phyloP scores from a whole-genome alignment of 2,329 filamentous ascomycete genomes.

The Aureobasidium sp. region DNA sequence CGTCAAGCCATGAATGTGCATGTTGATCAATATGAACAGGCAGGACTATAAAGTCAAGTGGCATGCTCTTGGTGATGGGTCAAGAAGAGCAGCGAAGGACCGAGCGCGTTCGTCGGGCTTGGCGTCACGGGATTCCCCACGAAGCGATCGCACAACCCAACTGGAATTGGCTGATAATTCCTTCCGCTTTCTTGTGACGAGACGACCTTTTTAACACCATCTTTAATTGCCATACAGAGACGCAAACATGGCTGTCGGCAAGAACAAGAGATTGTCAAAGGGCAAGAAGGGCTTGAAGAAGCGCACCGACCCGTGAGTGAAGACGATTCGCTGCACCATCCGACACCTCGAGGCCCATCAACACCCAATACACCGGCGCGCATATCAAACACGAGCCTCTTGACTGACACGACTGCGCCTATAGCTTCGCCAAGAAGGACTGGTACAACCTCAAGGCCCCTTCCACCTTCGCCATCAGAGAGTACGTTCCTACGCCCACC shows the following conservation, averaged over 20 bases:
- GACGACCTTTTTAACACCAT: constrained; percentile 11
- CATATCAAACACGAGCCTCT: background rate
- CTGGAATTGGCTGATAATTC: no score
- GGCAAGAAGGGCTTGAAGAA: constrained; percentile 99
- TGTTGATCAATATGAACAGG: background rate
- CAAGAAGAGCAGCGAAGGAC: background rate
- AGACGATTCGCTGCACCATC: constrained; percentile 49
- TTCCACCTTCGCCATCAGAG: constrained; percentile 89
- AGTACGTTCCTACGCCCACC: constrained; percentile 51
- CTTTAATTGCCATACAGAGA: constrained; percentile 6
- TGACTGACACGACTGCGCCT: constrained; percentile 28
- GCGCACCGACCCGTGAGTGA: constrained; percentile 69
- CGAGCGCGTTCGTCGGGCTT: background rate
- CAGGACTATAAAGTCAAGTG: no score
- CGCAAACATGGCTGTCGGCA: constrained; percentile 66
- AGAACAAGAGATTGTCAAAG: constrained; percentile 99
- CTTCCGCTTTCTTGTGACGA: background rate
- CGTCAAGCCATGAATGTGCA: no score
- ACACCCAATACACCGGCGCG: background rate
- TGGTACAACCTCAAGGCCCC: constrained; percentile 99
- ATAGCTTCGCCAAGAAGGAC: constrained; percentile 61
- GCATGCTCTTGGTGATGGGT: background rate
- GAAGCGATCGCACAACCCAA: background rate
- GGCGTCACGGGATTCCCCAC: background rate
- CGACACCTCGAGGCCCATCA: constrained; percentile 39